Percentiles rank a stretch among this genome's conserved stretches.
Conservation (phyloP, 2,329 filamentous ascomycete species). For the Pleomassaria siparia region DNA sequence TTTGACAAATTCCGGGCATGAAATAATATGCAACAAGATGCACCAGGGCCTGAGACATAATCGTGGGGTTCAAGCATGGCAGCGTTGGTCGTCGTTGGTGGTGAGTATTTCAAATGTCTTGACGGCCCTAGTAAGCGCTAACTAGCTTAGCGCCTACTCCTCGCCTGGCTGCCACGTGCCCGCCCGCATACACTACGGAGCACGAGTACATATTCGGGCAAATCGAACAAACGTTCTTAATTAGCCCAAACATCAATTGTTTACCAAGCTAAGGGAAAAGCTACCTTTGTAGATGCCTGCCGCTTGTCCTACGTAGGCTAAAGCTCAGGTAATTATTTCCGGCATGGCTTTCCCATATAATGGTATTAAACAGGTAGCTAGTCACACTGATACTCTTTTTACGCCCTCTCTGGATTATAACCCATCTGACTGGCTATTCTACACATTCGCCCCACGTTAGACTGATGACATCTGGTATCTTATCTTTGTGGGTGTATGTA, state of each 20-base stretch:
- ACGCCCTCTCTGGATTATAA: no score
- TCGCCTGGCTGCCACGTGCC: no score
- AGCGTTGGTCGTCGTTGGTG: slow-evolving; percentile 19
- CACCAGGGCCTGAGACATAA: slow-evolving; percentile 16
- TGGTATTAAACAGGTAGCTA: no score
- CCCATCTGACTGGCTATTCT: not conserved
- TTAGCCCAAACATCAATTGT: not conserved
- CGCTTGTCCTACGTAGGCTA: not conserved
- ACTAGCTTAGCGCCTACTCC: not conserved
- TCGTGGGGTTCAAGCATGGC: slow-evolving; percentile 5
- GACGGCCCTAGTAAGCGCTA: not conserved
- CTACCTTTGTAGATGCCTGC: slow-evolving; percentile 1
- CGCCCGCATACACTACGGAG: no score
- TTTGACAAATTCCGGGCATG: slow-evolving; percentile 23
- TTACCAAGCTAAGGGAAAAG: not conserved
- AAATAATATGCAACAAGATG: slow-evolving; percentile 12
- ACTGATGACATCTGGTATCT: not conserved
- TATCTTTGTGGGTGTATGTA: not conserved
- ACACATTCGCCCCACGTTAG: not conserved
- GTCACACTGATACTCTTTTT: no score
- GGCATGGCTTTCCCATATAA: not conserved
- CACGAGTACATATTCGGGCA: not conserved
- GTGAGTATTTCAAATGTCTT: slow-evolving; percentile 28
- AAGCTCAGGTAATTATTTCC: not conserved
- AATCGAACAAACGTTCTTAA: not conserved